Conservation (phyloP, 2,329 filamentous ascomycete genomes). For the Neonectria sp. region DNA sequence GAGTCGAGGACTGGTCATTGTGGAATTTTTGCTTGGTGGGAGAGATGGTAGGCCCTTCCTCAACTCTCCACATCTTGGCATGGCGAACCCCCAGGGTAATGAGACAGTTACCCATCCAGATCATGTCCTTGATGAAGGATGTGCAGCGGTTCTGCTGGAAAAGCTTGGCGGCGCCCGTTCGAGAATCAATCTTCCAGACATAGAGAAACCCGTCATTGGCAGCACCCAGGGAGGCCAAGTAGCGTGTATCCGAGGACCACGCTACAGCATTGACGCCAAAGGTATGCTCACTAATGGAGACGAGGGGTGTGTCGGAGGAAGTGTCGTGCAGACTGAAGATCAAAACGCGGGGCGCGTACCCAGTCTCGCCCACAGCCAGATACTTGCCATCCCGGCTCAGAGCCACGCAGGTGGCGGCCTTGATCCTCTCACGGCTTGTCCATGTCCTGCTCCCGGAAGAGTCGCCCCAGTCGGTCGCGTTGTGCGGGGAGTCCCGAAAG, state of each 20-base stretch:
- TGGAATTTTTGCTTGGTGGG: conserved; percentile 74
- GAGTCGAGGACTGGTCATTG: conserved; percentile 56
- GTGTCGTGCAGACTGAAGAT: conserved; percentile 89
- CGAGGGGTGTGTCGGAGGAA: conserved; percentile 85
- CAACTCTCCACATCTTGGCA: conserved; percentile 92
- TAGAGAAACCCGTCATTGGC: conserved; percentile 96
- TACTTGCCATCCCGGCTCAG: conserved; percentile 90
- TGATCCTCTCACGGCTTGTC: conserved; percentile 93
- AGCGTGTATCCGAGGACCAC: conserved; percentile 90
- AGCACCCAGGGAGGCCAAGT: conserved; percentile 88
- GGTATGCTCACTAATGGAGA: conserved; percentile 89
- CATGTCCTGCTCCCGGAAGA: conserved; percentile 78
- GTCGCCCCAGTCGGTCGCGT: conserved; percentile 71
- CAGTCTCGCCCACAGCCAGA: conserved; percentile 94
- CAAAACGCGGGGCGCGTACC: conserved; percentile 91
- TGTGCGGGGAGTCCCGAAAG: conserved; percentile 65
- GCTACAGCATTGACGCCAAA: conserved; percentile 91
- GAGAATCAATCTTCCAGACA: conserved; percentile 89
- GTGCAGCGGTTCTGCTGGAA: conserved; percentile 94
- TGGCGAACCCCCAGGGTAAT: conserved; percentile 92
- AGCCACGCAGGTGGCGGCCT: conserved; percentile 91
- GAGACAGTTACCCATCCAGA: conserved; percentile 89
- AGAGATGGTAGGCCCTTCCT: conserved; percentile 73
- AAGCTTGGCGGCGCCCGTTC: conserved; percentile 83
- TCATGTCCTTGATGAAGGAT: conserved; percentile 86